Percentiles rank a stretch among this genome's conserved stretches.
Evolutionary conservation across 2,329 filamentous ascomycete genomes (phyloP).

Genomic region (Talaromyces sp.): DNA sequence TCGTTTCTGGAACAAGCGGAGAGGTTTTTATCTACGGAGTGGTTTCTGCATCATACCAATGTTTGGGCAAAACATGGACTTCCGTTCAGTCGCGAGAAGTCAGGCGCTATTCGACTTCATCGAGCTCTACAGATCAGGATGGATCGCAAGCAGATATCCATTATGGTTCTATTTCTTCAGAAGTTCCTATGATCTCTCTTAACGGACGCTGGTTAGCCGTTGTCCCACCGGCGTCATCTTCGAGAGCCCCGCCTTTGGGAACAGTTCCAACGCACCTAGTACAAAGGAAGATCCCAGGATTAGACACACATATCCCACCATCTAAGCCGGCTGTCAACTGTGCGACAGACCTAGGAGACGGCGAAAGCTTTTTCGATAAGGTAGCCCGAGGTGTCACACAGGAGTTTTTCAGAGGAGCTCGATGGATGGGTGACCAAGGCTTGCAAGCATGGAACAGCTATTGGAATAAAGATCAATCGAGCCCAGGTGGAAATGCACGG

Average conservation of each 20-base stretch:
- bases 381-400: conserved; percentile 47
- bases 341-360: conserved; percentile 43
- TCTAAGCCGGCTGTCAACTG: conserved; percentile 40
- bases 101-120: conserved; percentile 44
- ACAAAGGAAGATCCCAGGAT: conserved; percentile 33
- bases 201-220: conserved; percentile 46
- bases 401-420: conserved; percentile 44
- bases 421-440: conserved; percentile 48
- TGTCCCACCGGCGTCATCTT: conserved; percentile 37
- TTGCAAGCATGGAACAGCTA: conserved; percentile 48
- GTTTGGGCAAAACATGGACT: conserved; percentile 90
- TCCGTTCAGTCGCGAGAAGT: conserved; percentile 58
- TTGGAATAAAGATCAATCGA: conserved; percentile 41
- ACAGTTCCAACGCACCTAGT: conserved; percentile 33
- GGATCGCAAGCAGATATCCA: conserved; percentile 37
- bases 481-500: conserved; percentile 22
- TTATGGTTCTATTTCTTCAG: conserved; percentile 22
- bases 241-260: conserved; percentile 36
- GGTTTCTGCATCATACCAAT: conserved; percentile 48
- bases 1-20: conserved; percentile 78
- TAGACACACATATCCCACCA: conserved; percentile 40
- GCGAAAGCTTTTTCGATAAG: conserved; percentile 44
- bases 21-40: conserved; percentile 75
- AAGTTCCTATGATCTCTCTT: conserved; percentile 39
- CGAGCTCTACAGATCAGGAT: conserved; percentile 41